Base-by-base conservation (phyloP, 2,329 filamentous ascomycete species). In the Aspergillaceae sp. region DNA sequence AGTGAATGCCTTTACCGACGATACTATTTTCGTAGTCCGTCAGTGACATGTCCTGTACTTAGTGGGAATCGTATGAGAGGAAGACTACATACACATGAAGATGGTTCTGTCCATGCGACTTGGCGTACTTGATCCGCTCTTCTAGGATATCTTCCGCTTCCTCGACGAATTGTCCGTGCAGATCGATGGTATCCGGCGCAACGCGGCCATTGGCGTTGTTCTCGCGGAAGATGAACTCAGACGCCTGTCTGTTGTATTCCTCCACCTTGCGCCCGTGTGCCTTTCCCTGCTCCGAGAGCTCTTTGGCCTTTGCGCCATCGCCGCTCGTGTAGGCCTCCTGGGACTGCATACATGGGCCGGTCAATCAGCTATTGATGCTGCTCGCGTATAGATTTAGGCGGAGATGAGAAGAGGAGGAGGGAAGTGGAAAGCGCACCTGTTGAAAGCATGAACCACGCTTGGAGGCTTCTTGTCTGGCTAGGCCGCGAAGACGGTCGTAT, bases 1-100 rank as follows among this genome's bases (percentile, higher is more conserved):
- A 87, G 71, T 98, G 92, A 65, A 94, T 92, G 3, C 92, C 92
- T 69, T 91, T 94, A 60, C 92, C 92, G 29, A 97, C 91, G 60
- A 98, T 96, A 36, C 76, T 79, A 48, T 41, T 34, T 10, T 29
- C 7, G 8, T 19, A 29, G 3, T 30, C 8, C 5, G 7, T 19
- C 19, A 19, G 19, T 19, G 19, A 19, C 19, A 19, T 19, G 19
- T 19, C 19, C 19, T 19, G 19, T 19, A 19, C 19, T 19, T 19
- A 19, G 19, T 19, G 26, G 26, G 40, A 4, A 30, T 9, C 34
- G 29, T 38, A 44, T 43, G n/a, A 6, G 40, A 40, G 4, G 28
- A 11, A 8, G 29, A 38, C 11, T 42, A 63, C 75, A 57, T 68
- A 79, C 73, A 94, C 90, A 70, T 95, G 89, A 46, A 98, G 72